These are phyloP conservation scores for Monosporozyma solicola DNA, from an alignment of 805 yeast genomes.

Conservation along the genomic window DNA sequence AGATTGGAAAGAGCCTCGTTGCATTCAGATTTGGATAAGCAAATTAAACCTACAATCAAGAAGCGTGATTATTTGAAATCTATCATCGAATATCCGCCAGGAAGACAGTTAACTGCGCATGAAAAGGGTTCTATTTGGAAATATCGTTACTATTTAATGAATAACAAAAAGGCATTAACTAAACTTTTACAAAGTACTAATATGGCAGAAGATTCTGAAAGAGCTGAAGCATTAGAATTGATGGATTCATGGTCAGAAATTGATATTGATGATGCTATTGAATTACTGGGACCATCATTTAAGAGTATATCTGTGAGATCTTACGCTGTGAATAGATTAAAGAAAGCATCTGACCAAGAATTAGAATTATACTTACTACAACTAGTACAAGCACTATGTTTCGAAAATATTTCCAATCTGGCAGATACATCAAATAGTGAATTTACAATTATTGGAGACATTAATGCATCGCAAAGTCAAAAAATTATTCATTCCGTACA, in stretches of 20 bases:
- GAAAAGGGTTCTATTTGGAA: constrained; percentile 89
- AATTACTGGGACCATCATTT: constrained; percentile 71
- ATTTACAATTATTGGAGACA: constrained; percentile 31
- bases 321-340: constrained; percentile 79
- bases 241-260: constrained; percentile 65
- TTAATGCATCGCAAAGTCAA: constrained; percentile 15
- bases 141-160: constrained; percentile 71
- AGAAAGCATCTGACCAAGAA: constrained; percentile 71
- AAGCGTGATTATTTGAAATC: constrained; percentile 62
- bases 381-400: constrained; percentile 82
- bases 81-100: constrained; percentile 73
- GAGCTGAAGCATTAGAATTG: constrained; percentile 66
- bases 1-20: constrained; percentile 77
- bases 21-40: constrained; percentile 67
- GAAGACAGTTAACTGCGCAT: constrained; percentile 66
- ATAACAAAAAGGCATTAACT: constrained; percentile 58
- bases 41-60: constrained; percentile 80
- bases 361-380: constrained; percentile 76
- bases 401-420: constrained; percentile 41
- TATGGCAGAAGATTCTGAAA: constrained; percentile 79
- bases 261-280: constrained; percentile 79
- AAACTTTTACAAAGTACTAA: constrained; percentile 82
- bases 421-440: constrained; percentile 22
- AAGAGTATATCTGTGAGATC: constrained; percentile 65
- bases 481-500: constrained; percentile 2